These are phyloP conservation scores for Pedinophyceae sp. DNA, from an alignment of 139 green algal species.

Conservation along the genomic window DNA sequence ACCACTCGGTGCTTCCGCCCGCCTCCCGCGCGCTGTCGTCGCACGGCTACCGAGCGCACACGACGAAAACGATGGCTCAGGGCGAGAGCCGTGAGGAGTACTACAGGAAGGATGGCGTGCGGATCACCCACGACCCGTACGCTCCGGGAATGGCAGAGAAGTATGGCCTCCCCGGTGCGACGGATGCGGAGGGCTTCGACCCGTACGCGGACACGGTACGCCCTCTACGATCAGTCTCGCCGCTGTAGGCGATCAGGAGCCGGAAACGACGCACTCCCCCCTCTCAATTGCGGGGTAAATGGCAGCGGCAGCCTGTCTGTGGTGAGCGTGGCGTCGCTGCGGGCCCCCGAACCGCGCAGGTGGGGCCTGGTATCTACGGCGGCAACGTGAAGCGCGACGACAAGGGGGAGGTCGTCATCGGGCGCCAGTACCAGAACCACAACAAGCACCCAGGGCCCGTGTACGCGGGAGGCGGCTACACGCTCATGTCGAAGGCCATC, in stretches of 20 bases:
- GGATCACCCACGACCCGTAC: conserved; percentile 16
- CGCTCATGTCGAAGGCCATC: conserved; percentile 6
- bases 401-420: conserved; percentile 12
- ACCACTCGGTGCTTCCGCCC: too few species aligned
- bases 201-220: conserved; percentile 22
- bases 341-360: too few species aligned
- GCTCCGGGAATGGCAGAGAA: conserved; percentile 9
- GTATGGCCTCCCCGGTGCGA: conserved; percentile 6
- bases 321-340: too few species aligned
- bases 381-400: conserved; percentile 17
- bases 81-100: neutral
- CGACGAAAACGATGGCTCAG: too few species aligned
- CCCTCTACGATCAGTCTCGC: too few species aligned
- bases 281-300: too few species aligned
- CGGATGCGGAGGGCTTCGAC: conserved; percentile 23
- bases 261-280: too few species aligned
- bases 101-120: conserved; percentile 10
- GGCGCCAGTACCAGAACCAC: conserved; percentile 24
- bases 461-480: conserved; percentile 19
- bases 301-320: too few species aligned
- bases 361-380: conserved; percentile 26
- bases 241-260: too few species aligned
- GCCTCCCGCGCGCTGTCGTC: too few species aligned
- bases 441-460: conserved; percentile 19
- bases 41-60: too few species aligned